phyloP scores from a whole-genome alignment of 2,329 filamentous ascomycete genomes.

The Phyllosticta citribraziliensis region DNA sequence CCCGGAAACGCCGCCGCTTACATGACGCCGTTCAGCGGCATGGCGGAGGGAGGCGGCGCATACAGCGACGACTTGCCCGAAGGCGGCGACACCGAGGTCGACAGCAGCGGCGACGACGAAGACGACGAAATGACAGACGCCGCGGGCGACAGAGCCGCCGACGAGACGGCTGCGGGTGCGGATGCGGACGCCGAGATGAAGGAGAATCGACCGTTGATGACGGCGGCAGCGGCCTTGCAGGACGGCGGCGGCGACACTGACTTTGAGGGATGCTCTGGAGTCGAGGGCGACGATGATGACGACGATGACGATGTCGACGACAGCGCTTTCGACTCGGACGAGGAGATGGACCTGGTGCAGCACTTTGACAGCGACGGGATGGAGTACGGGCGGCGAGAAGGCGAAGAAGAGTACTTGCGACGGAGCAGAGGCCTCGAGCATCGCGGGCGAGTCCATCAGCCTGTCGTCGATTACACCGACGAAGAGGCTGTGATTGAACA shows the following conservation, averaged over 20 bases:
- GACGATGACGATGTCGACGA: not conserved
- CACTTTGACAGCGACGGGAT: too few species aligned
- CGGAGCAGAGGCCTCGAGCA: too few species aligned
- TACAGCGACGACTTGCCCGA: constrained; percentile 12
- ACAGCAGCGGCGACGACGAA: constrained; percentile 19
- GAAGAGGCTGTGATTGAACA: too few species aligned
- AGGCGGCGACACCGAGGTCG: constrained; percentile 25
- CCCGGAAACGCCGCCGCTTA: constrained; percentile 45
- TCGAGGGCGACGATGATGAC: not conserved
- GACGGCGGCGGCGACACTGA: not conserved
- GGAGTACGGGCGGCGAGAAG: too few species aligned
- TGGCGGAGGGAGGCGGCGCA: constrained; percentile 20
- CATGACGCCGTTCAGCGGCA: constrained; percentile 58
- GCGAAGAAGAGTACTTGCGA: too few species aligned
- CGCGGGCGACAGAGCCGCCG: not conserved
- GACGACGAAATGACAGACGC: constrained; percentile 19
- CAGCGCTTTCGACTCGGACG: not conserved
- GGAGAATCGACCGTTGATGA: not conserved
- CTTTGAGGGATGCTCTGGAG: not conserved
- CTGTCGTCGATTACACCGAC: too few species aligned
- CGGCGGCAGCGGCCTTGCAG: not conserved
- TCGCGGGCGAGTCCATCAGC: too few species aligned
- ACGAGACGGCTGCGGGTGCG: constrained; percentile 19
- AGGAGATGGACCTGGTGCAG: not conserved
- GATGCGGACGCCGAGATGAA: not conserved